Conservation (phyloP, 2,329 filamentous ascomycete genomes). For the Epichloe bromicola region DNA sequence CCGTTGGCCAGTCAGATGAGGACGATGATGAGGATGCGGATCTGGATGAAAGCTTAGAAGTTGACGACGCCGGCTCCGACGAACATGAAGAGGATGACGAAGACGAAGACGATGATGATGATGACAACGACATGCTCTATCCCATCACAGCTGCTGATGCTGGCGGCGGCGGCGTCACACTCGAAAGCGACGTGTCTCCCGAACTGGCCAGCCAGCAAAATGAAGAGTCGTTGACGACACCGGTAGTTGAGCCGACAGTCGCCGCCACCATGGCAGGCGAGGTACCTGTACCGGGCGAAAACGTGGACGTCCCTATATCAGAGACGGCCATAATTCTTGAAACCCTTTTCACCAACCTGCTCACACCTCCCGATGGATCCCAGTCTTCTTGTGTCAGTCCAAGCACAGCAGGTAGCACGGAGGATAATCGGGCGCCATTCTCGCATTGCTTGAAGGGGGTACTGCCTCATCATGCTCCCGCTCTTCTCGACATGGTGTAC, state of each 20-base stretch:
- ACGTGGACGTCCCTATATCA: background rate
- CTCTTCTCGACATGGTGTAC: constrained; percentile 20
- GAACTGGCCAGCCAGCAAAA: background rate
- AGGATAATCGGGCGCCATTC: background rate
- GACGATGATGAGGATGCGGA: constrained; percentile 9
- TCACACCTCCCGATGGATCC: background rate
- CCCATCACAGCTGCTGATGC: background rate
- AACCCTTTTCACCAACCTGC: background rate
- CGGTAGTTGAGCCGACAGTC: background rate
- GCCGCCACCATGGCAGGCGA: background rate
- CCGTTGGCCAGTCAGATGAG: constrained; percentile 8
- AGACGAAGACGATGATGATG: background rate
- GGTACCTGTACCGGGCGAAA: background rate
- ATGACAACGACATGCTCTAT: background rate
- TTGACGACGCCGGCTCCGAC: background rate
- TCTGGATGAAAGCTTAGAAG: background rate
- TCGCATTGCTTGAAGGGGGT: constrained; percentile 1
- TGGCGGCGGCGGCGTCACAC: background rate
- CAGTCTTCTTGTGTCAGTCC: background rate
- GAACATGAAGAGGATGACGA: constrained; percentile 1
- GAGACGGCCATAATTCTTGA: background rate
- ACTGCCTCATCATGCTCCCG: background rate
- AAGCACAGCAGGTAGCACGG: background rate
- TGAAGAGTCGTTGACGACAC: background rate
- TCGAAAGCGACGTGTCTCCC: background rate